Base-by-base conservation (phyloP, 345 rosid genomes). In the Euphorbia pulcherrima region DNA sequence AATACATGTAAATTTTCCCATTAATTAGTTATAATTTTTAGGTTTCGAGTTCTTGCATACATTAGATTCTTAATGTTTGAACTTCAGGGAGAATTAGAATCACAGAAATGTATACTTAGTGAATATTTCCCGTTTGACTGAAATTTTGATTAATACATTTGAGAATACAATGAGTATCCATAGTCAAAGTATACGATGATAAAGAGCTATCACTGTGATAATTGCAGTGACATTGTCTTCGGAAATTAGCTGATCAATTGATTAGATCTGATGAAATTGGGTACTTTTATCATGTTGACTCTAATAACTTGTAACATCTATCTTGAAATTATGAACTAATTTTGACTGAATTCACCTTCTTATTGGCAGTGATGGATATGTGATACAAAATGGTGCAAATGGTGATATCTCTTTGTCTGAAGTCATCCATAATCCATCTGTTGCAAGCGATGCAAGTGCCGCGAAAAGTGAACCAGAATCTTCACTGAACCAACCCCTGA, bases 1-100 rank as follows among this genome's bases (percentile, higher is more conserved):
- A 77, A 48, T 86, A 83, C 68, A 69, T 85, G 96, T 92, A 83
- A 73, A 86, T 17, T 74, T 33, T 39, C 39, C 44, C 18, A 16
- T n/a, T n/a, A n/a, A n/a, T n/a, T n/a, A n/a, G n/a, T n/a, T n/a
- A n/a, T n/a, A n/a, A n/a, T n/a, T n/a, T 12, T 39, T 39, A 28
- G 46, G 16, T 37, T 37, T 13, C 11, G 1, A n/a, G 41, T 23
- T 37, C 11, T 47, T 0, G 3, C n/a, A 27, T 11, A 4, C 27
- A 0, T 40, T 5, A n/a, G 44, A 29, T 50, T 62, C 21, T 11
- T 9, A 59, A 39, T 40, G 21, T 23, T 23, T 24, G 28, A 5
- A 18, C n/a, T 65, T 46, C 39, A 46, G 21, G 14, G 16, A n/a
- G 41, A 33, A 33, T n/a, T n/a, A 11, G 20, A 21, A 8, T 59